Percentiles rank a stretch among this genome's conserved stretches.
These are phyloP conservation scores for Aspergillus terreus DNA, from an alignment of 2,329 filamentous ascomycete genomes.

Conservation along the genomic window DNA sequence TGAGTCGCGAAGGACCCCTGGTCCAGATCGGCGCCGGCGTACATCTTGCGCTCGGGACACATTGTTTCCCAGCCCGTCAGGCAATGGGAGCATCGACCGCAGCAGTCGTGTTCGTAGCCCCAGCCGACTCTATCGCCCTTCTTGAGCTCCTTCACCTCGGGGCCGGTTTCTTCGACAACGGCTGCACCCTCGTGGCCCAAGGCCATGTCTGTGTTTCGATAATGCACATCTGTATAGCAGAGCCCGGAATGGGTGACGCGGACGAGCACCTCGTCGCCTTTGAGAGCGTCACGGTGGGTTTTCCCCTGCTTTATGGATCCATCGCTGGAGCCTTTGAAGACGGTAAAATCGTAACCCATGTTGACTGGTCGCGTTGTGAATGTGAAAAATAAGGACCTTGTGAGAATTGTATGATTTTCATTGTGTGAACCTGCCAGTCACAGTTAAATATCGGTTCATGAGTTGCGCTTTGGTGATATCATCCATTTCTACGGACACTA, in stretches of 20 bases:
- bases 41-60: conserved; percentile 33
- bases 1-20: conserved; percentile 37
- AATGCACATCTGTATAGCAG: conserved; percentile 58
- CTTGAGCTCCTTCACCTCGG: conserved; percentile 30
- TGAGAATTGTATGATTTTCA: neutral
- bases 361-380: neutral
- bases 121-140: conserved; percentile 43
- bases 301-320: conserved; percentile 53
- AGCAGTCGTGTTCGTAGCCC: conserved; percentile 38
- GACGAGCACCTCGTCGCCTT: conserved; percentile 52
- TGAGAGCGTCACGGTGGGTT: conserved; percentile 39
- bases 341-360: conserved; percentile 49
- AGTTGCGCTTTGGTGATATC: neutral
- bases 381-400: neutral
- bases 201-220: conserved; percentile 26
- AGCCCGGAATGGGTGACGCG: conserved; percentile 64
- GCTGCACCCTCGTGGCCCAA: conserved; percentile 41
- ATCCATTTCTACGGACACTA: neutral
- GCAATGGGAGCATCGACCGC: conserved; percentile 36
- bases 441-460: neutral
- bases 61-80: conserved; percentile 30
- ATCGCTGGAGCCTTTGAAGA: conserved; percentile 60
- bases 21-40: conserved; percentile 31
- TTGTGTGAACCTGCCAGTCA: no score
- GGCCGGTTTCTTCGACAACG: conserved; percentile 28